Conservation (phyloP, 225 moss, liverwort and hornwort species). For the Bryoerythrophyllum caledonicum region DNA sequence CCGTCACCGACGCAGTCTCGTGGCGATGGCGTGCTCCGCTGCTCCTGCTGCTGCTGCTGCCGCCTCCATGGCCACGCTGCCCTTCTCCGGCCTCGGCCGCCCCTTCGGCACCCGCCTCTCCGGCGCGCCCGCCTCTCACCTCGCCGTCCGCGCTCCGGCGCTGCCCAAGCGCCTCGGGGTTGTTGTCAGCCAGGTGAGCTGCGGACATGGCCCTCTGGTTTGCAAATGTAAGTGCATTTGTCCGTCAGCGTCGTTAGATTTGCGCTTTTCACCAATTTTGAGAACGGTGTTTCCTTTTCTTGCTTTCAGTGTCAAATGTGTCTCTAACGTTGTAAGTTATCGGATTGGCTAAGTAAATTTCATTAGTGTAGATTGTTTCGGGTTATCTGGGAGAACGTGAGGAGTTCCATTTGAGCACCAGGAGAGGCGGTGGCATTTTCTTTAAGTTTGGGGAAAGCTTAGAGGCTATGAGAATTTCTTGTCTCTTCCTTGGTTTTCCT, state of each 20-base stretch:
- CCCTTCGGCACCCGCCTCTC: not conserved
- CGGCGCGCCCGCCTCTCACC: not conserved
- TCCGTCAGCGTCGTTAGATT: too few relatives aligned
- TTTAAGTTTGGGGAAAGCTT: too few relatives aligned
- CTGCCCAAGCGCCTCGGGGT: not conserved
- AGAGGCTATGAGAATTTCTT: not conserved
- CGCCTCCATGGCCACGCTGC: not conserved
- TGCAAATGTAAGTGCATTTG: too few relatives aligned
- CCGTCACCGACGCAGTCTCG: not conserved
- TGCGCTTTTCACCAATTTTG: too few relatives aligned
- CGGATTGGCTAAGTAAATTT: too few relatives aligned
- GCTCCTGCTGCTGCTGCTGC: not conserved
- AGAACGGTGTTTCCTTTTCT: too few relatives aligned
- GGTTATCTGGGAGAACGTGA: not conserved
- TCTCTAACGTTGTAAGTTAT: too few relatives aligned
- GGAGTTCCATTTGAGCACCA: not conserved
- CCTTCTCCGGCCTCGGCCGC: not conserved
- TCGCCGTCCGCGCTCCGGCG: not conserved
- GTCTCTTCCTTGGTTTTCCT: not conserved
- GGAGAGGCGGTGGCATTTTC: not conserved
- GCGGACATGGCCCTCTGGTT: not conserved
- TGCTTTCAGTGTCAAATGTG: too few relatives aligned
- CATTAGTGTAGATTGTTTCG: too few relatives aligned
- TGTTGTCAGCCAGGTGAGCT: not conserved
- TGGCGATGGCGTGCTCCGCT: conserved; percentile 1